These are phyloP conservation scores for Penicillium rolfsii DNA, from an alignment of 2,329 filamentous ascomycete genomes.

Conservation along the genomic window DNA sequence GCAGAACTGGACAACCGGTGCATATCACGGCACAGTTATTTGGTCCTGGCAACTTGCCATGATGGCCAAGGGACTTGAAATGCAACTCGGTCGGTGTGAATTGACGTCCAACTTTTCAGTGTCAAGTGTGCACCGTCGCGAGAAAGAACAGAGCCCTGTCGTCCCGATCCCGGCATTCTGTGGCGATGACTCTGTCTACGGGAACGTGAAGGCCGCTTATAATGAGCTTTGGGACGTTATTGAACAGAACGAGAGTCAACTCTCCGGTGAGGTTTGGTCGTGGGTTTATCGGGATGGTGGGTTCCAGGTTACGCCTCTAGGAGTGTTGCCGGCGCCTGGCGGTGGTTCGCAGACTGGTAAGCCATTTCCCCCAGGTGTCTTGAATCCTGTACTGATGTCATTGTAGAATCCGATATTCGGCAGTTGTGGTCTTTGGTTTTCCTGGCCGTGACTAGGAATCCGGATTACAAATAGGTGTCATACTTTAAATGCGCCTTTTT, in stretches of 20 bases:
- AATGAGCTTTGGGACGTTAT: slow-evolving; percentile 65
- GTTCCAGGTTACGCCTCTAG: slow-evolving; percentile 57
- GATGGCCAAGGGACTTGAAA: slow-evolving; percentile 64
- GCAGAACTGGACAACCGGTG: slow-evolving; percentile 58
- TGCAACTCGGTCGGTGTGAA: slow-evolving; percentile 60
- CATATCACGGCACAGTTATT: slow-evolving; percentile 67
- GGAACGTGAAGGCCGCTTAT: slow-evolving; percentile 57
- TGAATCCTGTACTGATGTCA: not conserved
- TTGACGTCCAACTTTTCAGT: slow-evolving; percentile 12
- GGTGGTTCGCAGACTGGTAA: slow-evolving; percentile 42
- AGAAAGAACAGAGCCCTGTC: not conserved
- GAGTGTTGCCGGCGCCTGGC: slow-evolving; percentile 54
- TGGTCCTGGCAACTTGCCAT: slow-evolving; percentile 69
- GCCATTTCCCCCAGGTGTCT: slow-evolving; percentile 6
- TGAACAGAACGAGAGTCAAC: slow-evolving; percentile 56
- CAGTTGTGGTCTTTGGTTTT: slow-evolving; percentile 26
- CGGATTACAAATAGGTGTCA: slow-evolving; percentile 8
- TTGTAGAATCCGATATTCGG: slow-evolving; percentile 23
- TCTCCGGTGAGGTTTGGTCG: slow-evolving; percentile 66
- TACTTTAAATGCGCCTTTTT: not conserved
- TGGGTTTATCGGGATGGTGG: slow-evolving; percentile 58
- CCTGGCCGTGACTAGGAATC: slow-evolving; percentile 21
- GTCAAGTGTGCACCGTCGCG: not conserved
- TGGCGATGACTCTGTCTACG: slow-evolving; percentile 46
- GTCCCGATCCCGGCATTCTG: slow-evolving; percentile 55